Evolutionary conservation across 1,284 basidiomycete genomes (phyloP), one percentile per base, ranked within the genome.

Genomic region (Rhodotorula sp.): DNA sequence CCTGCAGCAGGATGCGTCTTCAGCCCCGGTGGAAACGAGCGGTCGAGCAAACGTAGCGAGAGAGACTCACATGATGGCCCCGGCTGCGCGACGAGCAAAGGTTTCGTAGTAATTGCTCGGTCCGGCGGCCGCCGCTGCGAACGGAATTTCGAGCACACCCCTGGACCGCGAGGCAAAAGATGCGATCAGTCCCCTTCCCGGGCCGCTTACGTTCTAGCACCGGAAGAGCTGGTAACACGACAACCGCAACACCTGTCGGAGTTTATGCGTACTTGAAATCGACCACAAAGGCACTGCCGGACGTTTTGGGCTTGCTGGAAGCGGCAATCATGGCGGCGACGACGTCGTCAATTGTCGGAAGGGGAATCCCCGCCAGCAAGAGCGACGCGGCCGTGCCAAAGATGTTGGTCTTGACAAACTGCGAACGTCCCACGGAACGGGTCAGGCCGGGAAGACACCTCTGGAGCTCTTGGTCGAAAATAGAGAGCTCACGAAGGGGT

Each of bases 331-430:
- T 77, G 31, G 71, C 74, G 16, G 63, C 60, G 16, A 76, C 70
- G 4, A 77, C 76, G n/a, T 77, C 72, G 2, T 59, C 56, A 23
- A 74, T 62, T 3, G 66, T 68, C 0, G 72, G 64, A 43, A 76
- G 71, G 0, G 87, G 87, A 45, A 87, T 81, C 12, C 86, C 86
- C 0, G 84, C 83, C 18, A 87, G 80, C 62, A 84, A 57, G 45
- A 85, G 70, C 72, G 84, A 85, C 1, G 82, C 70, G 2, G 78
- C 68, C 21, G 81, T 71, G 5, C 82, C 81, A 1, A 87, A 74
- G 67, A 87, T 86, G 38, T 60, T 52, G 5, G 66, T 67, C 26
- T 47, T 15, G 19, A 87, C 80, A 62, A 84, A 59, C 49, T 50
- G 49, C 49, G 23, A 23, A 18, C 5, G 49, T 43, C 10, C 38